Evolutionary conservation across 805 yeast genomes (phyloP), one percentile per base, ranked within the genome.

Genomic region (Schwanniomyces pseudopolymorphus): DNA sequence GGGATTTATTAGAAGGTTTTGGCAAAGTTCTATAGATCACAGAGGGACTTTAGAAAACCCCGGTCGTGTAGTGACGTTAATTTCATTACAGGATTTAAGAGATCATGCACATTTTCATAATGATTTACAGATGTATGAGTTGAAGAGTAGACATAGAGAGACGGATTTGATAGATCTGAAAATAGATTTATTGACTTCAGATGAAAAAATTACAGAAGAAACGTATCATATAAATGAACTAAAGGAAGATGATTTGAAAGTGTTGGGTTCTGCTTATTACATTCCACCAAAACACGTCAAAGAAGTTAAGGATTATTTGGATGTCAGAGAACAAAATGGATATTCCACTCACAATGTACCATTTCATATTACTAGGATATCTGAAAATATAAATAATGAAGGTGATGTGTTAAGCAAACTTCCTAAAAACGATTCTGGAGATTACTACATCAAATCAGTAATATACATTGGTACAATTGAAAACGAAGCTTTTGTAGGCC

Each of bases 21-120:
- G 97, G 97, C 97, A 91, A 64, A 79, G 88, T 28, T 85, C 94
- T 9, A 81, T 84, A 20, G 97, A 91, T 62, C 96, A 92, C 63
- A 69, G 97, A 44, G 97, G 97, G 0, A 86, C 95, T 0, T 89
- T 89, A 0, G 87, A 80, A 46, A 61, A 67, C n/a, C 96, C 96
- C 1, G 98, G 98, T 0, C 67, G 97, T 27, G 97, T 91, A 1
- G 96, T 80, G 8, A 91, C 97, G 0, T 69, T 91, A 39, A 72
- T 91, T 1, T 79, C 90, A 8, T 69, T 78, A 39, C 75, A 77
- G 6, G 82, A 81, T 47, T 72, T 86, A 14, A 60, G 77, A 21
- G 44, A 55, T 2, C 70, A 80, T 49, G 47, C 54, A 0, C 53
- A 45, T 2, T 77, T 82, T 46, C 69, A 72, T 28, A 50, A 66